These are phyloP conservation scores for Phytophthora fragariae DNA, from an alignment of 352 stramenopile species.

Conservation along the genomic window DNA sequence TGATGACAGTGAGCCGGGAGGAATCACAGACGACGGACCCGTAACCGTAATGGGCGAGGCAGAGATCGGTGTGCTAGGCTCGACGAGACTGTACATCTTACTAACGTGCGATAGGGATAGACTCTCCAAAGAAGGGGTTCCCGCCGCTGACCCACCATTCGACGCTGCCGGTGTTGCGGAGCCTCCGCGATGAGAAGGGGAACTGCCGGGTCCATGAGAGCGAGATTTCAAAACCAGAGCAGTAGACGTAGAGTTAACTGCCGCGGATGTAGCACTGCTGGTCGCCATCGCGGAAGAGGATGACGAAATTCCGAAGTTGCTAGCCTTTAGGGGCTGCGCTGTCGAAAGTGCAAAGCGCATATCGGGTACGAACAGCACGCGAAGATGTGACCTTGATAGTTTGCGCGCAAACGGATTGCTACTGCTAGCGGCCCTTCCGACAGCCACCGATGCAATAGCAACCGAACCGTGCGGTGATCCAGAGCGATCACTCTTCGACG, in stretches of 20 bases:
- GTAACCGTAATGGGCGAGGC: conserved; percentile 52
- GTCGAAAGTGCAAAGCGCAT: conserved; percentile 72
- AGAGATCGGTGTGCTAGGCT: conserved; percentile 68
- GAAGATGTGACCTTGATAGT: conserved; percentile 64
- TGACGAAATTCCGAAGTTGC: conserved; percentile 47
- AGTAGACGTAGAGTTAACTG: conserved; percentile 38
- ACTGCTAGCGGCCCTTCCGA: conserved; percentile 28
- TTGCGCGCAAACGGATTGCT: conserved; percentile 65
- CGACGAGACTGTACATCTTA: conserved; percentile 86
- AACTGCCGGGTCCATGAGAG: conserved; percentile 26
- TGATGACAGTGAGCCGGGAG: conserved; percentile 40
- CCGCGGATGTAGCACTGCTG: conserved; percentile 29
- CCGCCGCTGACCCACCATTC: conserved; percentile 26
- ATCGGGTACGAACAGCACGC: conserved; percentile 68
- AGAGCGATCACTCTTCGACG: conserved; percentile 43
- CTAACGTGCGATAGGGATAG: conserved; percentile 79
- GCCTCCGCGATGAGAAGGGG: conserved; percentile 33
- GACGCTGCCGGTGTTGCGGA: conserved; percentile 22
- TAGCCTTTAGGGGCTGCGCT: conserved; percentile 54
- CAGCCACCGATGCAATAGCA: conserved; percentile 36
- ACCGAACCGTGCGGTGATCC: conserved; percentile 36
- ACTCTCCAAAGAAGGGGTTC: conserved; percentile 65
- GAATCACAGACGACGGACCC: conserved; percentile 40
- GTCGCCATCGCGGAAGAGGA: conserved; percentile 24
- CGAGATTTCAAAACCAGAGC: conserved; percentile 52